Conservation (phyloP, 495 filamentous ascomycete genomes). For the Delitschia confertaspora region DNA sequence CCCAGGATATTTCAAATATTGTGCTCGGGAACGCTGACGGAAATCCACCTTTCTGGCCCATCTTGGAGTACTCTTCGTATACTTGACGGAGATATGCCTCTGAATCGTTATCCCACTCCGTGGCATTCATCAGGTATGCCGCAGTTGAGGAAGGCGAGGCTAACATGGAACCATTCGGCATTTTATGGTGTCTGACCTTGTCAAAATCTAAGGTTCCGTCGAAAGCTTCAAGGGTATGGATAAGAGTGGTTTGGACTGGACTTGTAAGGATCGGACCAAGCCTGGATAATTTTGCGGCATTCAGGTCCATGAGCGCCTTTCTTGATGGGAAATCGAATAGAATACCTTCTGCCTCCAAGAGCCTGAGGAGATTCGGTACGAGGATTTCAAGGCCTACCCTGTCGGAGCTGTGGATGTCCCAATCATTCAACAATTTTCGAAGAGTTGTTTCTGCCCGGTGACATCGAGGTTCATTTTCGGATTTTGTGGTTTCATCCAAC, state of each 20-base stretch:
- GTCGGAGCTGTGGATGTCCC: slow-evolving; percentile 15
- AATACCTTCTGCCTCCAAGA: slow-evolving; percentile 16
- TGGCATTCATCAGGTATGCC: slow-evolving; percentile 39
- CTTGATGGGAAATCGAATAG: slow-evolving; percentile 18
- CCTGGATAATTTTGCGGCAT: slow-evolving; percentile 11
- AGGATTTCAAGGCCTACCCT: slow-evolving; percentile 19
- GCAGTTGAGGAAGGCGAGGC: slow-evolving; percentile 44
- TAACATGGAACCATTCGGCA: slow-evolving; percentile 38
- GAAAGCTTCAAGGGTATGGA: slow-evolving; percentile 45
- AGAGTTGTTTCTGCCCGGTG: slow-evolving; percentile 10
- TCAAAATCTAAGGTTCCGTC: slow-evolving; percentile 40
- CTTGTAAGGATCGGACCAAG: slow-evolving; percentile 30
- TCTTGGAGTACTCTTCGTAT: slow-evolving; percentile 1
- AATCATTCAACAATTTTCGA: slow-evolving; percentile 6
- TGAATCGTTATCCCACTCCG: slow-evolving; percentile 36
- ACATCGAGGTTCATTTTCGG: slow-evolving; percentile 10
- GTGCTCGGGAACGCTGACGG: slow-evolving; percentile 21
- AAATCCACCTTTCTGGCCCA: slow-evolving; percentile 13
- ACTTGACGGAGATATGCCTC: slow-evolving; percentile 19
- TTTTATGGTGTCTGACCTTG: slow-evolving; percentile 39
- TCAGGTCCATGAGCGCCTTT: slow-evolving; percentile 18
- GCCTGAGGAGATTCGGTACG: slow-evolving; percentile 15
- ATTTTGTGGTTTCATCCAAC: neutral
- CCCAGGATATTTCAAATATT: slow-evolving; percentile 21
- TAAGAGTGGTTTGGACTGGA: slow-evolving; percentile 27